A percentile compares a stretch with the other conserved stretches of the same genome.
Conservation (phyloP, 78 protist species). For the Abeoforma whisleri region DNA sequence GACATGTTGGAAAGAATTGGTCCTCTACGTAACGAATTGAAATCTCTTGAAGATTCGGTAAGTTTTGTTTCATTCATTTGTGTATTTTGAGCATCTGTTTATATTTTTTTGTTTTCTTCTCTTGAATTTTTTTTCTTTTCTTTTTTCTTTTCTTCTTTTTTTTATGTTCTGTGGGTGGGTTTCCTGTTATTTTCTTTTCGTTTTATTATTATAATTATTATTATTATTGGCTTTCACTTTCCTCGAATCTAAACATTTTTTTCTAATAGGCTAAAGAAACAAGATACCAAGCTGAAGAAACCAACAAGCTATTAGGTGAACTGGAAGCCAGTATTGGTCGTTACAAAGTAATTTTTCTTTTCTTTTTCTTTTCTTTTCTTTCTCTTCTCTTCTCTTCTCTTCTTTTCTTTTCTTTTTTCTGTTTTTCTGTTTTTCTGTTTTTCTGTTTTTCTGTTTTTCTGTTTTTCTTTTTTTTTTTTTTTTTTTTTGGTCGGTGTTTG, state of each 20-base stretch:
- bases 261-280: conserved; percentile 1
- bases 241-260: no score
- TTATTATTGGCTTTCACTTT: no score
- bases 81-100: no score
- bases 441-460: neutral
- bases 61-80: no score
- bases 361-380: neutral
- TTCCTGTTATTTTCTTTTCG: neutral
- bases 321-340: conserved; percentile 52
- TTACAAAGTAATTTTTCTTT: conserved; percentile 45
- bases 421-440: neutral
- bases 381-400: neutral
- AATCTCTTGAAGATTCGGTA: conserved; percentile 52
- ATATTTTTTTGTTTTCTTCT: neutral
- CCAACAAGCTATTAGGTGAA: neutral
- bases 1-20: conserved; percentile 64
- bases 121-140: neutral
- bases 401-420: neutral
- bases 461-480: neutral
- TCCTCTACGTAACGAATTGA: conserved; percentile 74
- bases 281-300: neutral
- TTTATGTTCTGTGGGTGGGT: neutral
- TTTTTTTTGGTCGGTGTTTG: neutral
- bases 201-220: no score
- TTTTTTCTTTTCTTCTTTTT: conserved; percentile 5